Conservation (phyloP, 305 asterid genomes). For the Plantago lanceolata region DNA sequence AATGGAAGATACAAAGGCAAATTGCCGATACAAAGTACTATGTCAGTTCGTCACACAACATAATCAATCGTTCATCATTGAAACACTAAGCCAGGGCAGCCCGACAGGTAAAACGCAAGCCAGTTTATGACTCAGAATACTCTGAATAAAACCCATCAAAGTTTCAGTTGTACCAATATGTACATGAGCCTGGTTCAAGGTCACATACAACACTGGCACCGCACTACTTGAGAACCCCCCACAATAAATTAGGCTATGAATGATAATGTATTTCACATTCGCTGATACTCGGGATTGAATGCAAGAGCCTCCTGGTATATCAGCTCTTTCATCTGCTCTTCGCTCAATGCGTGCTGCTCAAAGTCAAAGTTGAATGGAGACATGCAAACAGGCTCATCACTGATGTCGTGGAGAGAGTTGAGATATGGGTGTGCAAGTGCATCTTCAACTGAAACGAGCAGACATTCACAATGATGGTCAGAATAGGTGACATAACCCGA, state of each 20-base stretch:
- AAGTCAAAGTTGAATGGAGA: constrained; percentile 85
- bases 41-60: constrained; percentile 20
- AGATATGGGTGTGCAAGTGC: constrained; percentile 92
- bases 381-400: constrained; percentile 78
- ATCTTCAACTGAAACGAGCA: constrained; percentile 62
- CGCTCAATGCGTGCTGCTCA: constrained; percentile 82
- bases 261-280: constrained; percentile 31
- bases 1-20: constrained; percentile 6
- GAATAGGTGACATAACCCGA: constrained; percentile 8
- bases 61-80: constrained; percentile 19
- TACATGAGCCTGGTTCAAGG: constrained; percentile 32
- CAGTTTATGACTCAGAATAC: constrained; percentile 27
- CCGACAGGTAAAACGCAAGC: constrained; percentile 20
- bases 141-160: constrained; percentile 28
- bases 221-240: constrained; percentile 28
- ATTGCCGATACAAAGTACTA: constrained; percentile 21
- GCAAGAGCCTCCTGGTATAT: constrained; percentile 81
- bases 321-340: constrained; percentile 96
- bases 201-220: constrained; percentile 34
- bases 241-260: constrained; percentile 21
- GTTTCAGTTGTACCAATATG: constrained; percentile 35
- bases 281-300: constrained; percentile 76
- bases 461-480: neutral
- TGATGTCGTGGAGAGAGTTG: constrained; percentile 89
- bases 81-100: neutral